Conservation (phyloP, 768 basidiomycete genomes). For the Megacollybia marginata region DNA sequence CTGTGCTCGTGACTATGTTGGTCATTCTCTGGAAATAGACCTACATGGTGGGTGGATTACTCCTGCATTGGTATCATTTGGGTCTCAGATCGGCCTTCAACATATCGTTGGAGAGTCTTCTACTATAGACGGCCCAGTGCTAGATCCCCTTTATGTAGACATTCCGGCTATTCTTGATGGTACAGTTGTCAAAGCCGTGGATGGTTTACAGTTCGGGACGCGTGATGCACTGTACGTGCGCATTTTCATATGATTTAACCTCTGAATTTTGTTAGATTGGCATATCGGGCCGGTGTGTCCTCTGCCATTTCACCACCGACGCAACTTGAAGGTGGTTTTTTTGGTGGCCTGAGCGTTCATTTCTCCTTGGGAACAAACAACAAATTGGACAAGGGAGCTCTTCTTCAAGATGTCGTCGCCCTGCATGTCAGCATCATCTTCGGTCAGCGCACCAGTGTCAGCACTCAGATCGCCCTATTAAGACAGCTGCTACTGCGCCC, state of each 20-base stretch:
- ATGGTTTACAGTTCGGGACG: slow-evolving; percentile 50
- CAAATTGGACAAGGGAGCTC: slow-evolving; percentile 51
- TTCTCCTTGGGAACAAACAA: slow-evolving; percentile 55
- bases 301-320: slow-evolving; percentile 54
- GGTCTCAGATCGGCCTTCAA: slow-evolving; percentile 7
- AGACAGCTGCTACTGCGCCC: slow-evolving; percentile 33
- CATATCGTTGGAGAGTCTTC: slow-evolving; percentile 54
- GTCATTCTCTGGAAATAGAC: slow-evolving; percentile 27
- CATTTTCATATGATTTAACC: slow-evolving; percentile 22
- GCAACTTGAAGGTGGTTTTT: slow-evolving; percentile 37
- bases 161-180: slow-evolving; percentile 36
- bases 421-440: slow-evolving; percentile 48
- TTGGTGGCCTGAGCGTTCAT: slow-evolving; percentile 55
- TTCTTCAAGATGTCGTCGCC: slow-evolving; percentile 59
- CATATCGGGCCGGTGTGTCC: slow-evolving; percentile 71
- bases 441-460: slow-evolving; percentile 38
- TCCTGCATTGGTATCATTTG: slow-evolving; percentile 16
- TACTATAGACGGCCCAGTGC: slow-evolving; percentile 54
- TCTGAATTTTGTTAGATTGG: slow-evolving; percentile 39
- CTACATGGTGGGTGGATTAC: slow-evolving; percentile 56
- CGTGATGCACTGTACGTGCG: slow-evolving; percentile 36
- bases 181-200: slow-evolving; percentile 51
- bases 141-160: slow-evolving; percentile 33
- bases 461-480: slow-evolving; percentile 55
- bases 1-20: neutral